phyloP scores from a whole-genome alignment of 352 stramenopile genomes.

The Nothophytophthora sp. region DNA sequence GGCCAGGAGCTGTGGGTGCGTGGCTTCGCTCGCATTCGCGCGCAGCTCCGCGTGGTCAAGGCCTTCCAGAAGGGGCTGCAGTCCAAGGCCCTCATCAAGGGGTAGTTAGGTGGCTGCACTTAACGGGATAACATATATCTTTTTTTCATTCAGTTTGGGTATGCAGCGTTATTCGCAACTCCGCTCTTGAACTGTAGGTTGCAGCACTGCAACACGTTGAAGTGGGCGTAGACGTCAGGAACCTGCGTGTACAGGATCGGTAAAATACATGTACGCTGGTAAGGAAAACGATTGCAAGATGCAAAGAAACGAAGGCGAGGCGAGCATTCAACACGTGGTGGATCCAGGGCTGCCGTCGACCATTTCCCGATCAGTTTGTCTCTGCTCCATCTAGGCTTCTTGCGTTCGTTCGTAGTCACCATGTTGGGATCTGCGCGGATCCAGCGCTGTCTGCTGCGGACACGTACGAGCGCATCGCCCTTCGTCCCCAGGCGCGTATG shows the following conservation, averaged over 20 bases:
- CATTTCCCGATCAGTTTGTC: neutral
- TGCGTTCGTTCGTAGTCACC: neutral
- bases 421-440: neutral
- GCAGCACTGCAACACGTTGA: neutral
- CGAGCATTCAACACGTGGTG: neutral
- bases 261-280: too few relatives aligned
- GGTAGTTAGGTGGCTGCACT: slow-evolving; percentile 3
- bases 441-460: neutral
- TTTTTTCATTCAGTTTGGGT: neutral
- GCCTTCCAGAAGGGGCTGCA: slow-evolving; percentile 63
- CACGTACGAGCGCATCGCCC: too few relatives aligned
- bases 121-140: slow-evolving; percentile 2
- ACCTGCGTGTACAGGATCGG: too few relatives aligned
- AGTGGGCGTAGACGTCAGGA: too few relatives aligned
- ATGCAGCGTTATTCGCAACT: neutral
- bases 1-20: slow-evolving; percentile 52
- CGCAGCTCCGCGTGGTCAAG: slow-evolving; percentile 61
- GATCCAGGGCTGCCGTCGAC: neutral
- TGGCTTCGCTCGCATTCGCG: slow-evolving; percentile 45
- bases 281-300: too few relatives aligned
- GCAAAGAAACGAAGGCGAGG: neutral
- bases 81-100: slow-evolving; percentile 23
- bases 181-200: neutral
- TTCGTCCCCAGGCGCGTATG: too few relatives aligned
- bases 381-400: neutral